Conservation (phyloP, 2,329 filamentous ascomycete genomes). For the Akanthomyces muscarius region DNA sequence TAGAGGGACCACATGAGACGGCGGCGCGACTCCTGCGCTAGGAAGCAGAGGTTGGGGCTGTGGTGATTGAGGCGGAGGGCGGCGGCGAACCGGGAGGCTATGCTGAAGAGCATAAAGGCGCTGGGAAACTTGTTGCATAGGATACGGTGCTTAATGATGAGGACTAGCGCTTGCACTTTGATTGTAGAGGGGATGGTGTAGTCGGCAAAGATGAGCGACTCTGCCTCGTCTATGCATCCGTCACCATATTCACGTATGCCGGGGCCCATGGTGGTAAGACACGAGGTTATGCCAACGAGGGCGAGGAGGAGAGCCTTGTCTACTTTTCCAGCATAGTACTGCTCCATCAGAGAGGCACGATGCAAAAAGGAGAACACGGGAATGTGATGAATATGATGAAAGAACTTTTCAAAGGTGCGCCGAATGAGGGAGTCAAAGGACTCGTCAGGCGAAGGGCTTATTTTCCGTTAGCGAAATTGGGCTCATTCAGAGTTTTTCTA, state of each 20-base stretch:
- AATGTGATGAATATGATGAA: conserved; percentile 56
- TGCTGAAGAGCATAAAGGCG: conserved; percentile 42
- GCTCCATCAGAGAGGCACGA: conserved; percentile 56
- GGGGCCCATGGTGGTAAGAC: conserved; percentile 51
- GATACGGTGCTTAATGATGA: conserved; percentile 43
- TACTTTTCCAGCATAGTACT: conserved; percentile 53
- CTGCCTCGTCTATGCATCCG: conserved; percentile 52
- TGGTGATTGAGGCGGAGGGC: conserved; percentile 43
- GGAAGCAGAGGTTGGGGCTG: conserved; percentile 35
- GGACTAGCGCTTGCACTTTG: conserved; percentile 47
- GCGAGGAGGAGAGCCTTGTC: conserved; percentile 52
- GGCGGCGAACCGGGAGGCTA: conserved; percentile 40
- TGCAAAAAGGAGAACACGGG: conserved; percentile 57
- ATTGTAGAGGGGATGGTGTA: conserved; percentile 54
- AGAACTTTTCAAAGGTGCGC: conserved; percentile 54
- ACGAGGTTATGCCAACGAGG: conserved; percentile 52
- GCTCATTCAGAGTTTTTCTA: not conserved
- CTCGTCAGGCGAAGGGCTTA: conserved; percentile 36
- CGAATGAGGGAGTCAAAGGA: conserved; percentile 47
- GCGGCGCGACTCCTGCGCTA: conserved; percentile 40
- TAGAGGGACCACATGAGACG: conserved; percentile 44
- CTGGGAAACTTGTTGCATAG: conserved; percentile 41
- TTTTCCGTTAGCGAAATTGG: conserved; percentile 21
- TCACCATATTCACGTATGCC: conserved; percentile 50
- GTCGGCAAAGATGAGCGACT: conserved; percentile 48